Percentiles rank a stretch among this genome's conserved stretches.
These are phyloP conservation scores for Acanthamoeba healyi DNA, from an alignment of 208 protist genomes.

Conservation along the genomic window DNA sequence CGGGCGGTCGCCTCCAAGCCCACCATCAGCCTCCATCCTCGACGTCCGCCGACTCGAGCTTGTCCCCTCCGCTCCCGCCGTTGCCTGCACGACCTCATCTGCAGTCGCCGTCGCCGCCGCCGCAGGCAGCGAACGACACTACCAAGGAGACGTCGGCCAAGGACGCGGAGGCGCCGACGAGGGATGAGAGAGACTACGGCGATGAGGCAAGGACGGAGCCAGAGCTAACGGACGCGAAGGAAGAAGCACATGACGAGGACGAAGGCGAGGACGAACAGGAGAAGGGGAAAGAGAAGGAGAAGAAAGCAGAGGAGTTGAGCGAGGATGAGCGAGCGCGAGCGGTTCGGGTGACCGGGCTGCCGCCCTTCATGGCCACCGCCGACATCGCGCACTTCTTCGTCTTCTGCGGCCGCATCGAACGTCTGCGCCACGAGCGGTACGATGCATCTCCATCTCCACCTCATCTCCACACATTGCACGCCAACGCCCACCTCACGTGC, in stretches of 20 bases:
- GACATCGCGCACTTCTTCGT: constrained; percentile 27
- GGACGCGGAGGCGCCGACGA: no score
- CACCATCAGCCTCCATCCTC: no score
- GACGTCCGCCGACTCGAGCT: neutral
- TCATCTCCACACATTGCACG: no score
- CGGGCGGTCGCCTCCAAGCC: no score
- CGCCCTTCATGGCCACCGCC: constrained; percentile 16
- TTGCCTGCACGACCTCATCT: neutral
- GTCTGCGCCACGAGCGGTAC: neutral
- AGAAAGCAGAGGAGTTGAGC: neutral
- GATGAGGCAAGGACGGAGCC: neutral
- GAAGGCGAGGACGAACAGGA: no score
- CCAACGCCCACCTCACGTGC: neutral
- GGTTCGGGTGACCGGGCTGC: constrained; percentile 12
- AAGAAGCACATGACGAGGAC: neutral
- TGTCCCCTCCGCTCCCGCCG: neutral
- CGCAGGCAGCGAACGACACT: no score
- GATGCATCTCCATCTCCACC: neutral
- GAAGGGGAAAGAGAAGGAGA: neutral
- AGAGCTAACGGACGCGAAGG: no score
- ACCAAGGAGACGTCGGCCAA: no score
- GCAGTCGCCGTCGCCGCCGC: neutral
- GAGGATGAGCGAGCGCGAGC: neutral
- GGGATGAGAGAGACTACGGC: neutral
- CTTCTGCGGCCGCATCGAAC: constrained; percentile 20